Base-by-base conservation (phyloP, 139 green algal species). In the Coccomyxa sp. region DNA sequence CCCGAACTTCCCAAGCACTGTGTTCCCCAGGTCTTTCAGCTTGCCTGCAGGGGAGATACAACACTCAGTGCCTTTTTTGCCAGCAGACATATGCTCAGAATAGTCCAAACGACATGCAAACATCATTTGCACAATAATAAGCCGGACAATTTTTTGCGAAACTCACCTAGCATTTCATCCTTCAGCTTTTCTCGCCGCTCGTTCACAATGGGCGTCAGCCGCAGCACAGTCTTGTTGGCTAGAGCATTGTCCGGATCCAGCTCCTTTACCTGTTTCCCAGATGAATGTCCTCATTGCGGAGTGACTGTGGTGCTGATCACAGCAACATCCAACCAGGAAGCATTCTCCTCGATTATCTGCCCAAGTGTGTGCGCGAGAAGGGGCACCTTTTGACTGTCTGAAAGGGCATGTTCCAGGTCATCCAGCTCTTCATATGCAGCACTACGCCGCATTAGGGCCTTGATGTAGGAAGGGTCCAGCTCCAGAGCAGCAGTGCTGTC, bases 1-100 rank as follows among this genome's bases (percentile, higher is more conserved):
- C 7, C 97, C 97, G 90, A 99, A 98, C 78, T 97, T 95, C 78
- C 97, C 97, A 25, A 99, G 86, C n/a, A 99, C 84, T 4, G 88
- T 94, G 85, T 99, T 98, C 57, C 96, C 96, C 66, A 99, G 87
- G 13, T 99, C 94, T 86, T 99, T 99, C 17, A 99, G 86, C 88
- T 99, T 98, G 38, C 90, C 92, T 95, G 88, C 58, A 81, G 1
- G 17, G 13, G 4, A 25, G 21, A 77, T 28, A 15, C 27, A 77
- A 77, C 71, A 16, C 10, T 25, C 27, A 38, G 27, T 38, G 25
- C 27, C 71, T 51, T 51, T 11, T 51, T 51, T 51, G 71, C 14
- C 23, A 30, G 10, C 9, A 51, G 71, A 15, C 27, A 77, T 32
- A 38, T 77, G 25, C 71, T 77, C 27, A 32, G 0, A 77, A 10